phyloP scores from a whole-genome alignment of 2,329 filamentous ascomycete genomes.

The Intubia oerlemansii region DNA sequence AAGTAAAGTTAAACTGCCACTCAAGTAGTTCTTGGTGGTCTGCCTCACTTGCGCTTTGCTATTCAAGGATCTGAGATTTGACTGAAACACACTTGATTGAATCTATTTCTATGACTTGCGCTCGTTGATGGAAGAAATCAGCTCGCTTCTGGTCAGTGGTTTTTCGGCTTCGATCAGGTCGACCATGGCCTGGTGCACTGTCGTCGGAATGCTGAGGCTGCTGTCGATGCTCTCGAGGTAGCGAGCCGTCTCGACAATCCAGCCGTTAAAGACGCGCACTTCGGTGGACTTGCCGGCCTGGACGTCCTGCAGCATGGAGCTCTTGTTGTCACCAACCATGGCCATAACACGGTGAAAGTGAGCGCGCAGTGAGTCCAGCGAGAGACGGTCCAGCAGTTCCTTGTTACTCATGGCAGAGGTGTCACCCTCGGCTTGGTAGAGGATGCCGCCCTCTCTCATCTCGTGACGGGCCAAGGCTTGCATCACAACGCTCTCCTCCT shows the following conservation, averaged over 20 bases:
- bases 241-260: slow-evolving; percentile 10
- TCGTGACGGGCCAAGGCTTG: slow-evolving; percentile 43
- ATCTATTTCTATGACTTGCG: too few relatives aligned
- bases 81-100: too few relatives aligned
- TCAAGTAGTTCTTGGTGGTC: too few relatives aligned
- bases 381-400: slow-evolving; percentile 19
- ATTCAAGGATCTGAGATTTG: too few relatives aligned
- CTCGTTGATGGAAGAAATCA: too few relatives aligned
- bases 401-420: too few relatives aligned
- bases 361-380: slow-evolving; percentile 17
- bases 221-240: slow-evolving; percentile 5
- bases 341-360: slow-evolving; percentile 25
- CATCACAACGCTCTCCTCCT: slow-evolving; percentile 58
- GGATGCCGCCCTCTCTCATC: slow-evolving; percentile 16
- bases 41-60: too few relatives aligned
- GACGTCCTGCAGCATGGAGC: slow-evolving; percentile 42
- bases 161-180: slow-evolving; percentile 9
- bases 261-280: slow-evolving; percentile 35
- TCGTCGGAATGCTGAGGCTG: not conserved
- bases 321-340: slow-evolving; percentile 31
- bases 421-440: slow-evolving; percentile 8
- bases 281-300: slow-evolving; percentile 29
- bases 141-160: too few relatives aligned
- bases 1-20: too few relatives aligned
- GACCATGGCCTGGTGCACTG: slow-evolving; percentile 8